These are phyloP conservation scores for Adiantum capillusveneris DNA, from an alignment of 75 land plant species.

Conservation along the genomic window DNA sequence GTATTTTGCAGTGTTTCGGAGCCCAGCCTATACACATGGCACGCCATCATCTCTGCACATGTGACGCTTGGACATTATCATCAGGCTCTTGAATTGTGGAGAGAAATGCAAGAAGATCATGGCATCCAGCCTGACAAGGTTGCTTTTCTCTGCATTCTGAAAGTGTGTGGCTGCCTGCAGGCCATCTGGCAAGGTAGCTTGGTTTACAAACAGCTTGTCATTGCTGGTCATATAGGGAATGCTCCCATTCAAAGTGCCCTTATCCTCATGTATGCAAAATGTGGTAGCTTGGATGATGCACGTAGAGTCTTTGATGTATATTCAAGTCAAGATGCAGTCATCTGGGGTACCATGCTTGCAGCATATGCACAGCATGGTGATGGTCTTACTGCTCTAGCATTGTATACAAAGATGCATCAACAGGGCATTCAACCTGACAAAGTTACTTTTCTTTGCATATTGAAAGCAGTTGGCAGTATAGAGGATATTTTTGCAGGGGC, in stretches of 20 bases:
- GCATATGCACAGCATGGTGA: constrained; percentile 9
- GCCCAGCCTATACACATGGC: constrained; percentile 22
- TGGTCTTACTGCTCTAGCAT: neutral
- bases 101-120: constrained; percentile 7
- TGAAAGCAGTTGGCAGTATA: constrained; percentile 9
- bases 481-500: constrained; percentile 1
- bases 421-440: constrained; percentile 7
- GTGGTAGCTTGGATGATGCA: constrained; percentile 8
- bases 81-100: constrained; percentile 22
- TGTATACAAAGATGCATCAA: constrained; percentile 7
- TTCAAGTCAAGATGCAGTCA: neutral
- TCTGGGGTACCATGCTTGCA: constrained; percentile 16
- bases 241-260: neutral
- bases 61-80: constrained; percentile 6
- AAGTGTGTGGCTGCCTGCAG: constrained; percentile 13
- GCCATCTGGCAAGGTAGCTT: constrained; percentile 14
- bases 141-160: constrained; percentile 23
- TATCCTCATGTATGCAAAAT: constrained; percentile 19
- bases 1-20: constrained; percentile 10
- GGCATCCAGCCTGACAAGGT: constrained; percentile 19
- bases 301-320: constrained; percentile 11
- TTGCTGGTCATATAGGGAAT: constrained; percentile 10
- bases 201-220: constrained; percentile 12
- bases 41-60: constrained; percentile 38
- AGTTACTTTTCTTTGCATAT: constrained; percentile 1